Evolutionary conservation across 805 yeast species (phyloP), one percentile per base, ranked within the genome.

Genomic region (Myxozyma neotropica): DNA sequence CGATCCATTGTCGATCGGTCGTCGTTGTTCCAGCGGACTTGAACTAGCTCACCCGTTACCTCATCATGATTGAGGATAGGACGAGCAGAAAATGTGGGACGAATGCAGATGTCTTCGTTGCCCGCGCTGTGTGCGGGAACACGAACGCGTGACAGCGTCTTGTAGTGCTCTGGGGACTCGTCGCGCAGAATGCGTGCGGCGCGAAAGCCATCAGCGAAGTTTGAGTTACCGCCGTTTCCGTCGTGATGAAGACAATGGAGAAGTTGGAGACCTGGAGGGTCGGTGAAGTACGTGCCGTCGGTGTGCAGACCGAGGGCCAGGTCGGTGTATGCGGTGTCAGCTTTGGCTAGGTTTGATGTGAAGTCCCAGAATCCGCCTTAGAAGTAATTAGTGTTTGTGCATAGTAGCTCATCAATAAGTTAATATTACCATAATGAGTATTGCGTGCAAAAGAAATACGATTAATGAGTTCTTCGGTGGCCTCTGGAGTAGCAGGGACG

Each of bases 101-200:
- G 84, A 50, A 85, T 82, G 65, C 86, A 80, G 13, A 80, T 85
- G 67, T 73, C 77, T 45, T 80, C 85, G 68, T 86, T 89, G 24
- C 91, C 91, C 5, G 89, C 86, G n/a, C 86, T 81, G 68, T 86
- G 90, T 23, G 88, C 87, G n/a, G 86, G 85, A 19, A 86, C 73
- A 4, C 82, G 81, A 21, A 80, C 73, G 17, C 70, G 71, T 8
- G 83, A 74, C 52, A 86, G 75, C 7, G 83, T 64, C 33, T 81
- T 78, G 69, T 75, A 85, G 53, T 80, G 78, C 55, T 79, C 80
- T 2, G 87, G 87, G 61, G 78, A 72, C 24, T 73, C 70, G 39
- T 73, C 66, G 68, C 78, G 73, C 67, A 85, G 75, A 45, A 75
- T 71, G 55, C 78, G 66, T 0, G 89, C 89, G 67, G 86, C 81